phyloP scores from a whole-genome alignment of 2,329 filamentous ascomycete species.

The Ceratocystis eucalypticola region DNA sequence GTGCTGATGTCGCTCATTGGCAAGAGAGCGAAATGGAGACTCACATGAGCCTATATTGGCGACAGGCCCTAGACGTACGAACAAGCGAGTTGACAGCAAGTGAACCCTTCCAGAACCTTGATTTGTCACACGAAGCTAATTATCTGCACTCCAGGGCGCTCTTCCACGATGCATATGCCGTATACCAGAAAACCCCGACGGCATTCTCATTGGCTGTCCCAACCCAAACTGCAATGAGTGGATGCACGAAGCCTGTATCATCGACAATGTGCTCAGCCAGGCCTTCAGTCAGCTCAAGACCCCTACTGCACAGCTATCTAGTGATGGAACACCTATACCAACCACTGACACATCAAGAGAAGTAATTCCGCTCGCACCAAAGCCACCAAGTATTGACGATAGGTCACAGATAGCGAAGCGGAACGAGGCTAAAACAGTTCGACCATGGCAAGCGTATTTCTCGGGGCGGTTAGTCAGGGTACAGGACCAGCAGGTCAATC shows the following conservation, averaged over 20 bases:
- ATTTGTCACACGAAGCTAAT: constrained; percentile 7
- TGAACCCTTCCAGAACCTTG: neutral
- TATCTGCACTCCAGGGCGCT: constrained; percentile 26
- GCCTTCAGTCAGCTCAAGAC: constrained; percentile 38
- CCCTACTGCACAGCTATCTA: constrained; percentile 33
- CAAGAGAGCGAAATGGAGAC: constrained; percentile 53
- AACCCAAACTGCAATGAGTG: constrained; percentile 42
- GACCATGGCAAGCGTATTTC: constrained; percentile 40
- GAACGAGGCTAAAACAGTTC: constrained; percentile 24
- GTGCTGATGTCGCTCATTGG: constrained; percentile 52
- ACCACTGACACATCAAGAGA: neutral
- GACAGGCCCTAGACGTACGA: constrained; percentile 47
- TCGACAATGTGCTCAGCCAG: constrained; percentile 38
- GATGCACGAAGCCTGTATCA: constrained; percentile 52
- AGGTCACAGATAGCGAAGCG: neutral
- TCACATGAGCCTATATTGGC: constrained; percentile 47
- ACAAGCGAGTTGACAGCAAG: constrained; percentile 46
- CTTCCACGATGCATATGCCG: constrained; percentile 45
- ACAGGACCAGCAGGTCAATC: neutral
- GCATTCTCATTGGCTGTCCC: constrained; percentile 44
- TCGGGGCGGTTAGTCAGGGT: constrained; percentile 33
- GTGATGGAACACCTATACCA: neutral
- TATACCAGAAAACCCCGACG: constrained; percentile 48
- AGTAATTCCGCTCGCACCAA: neutral
- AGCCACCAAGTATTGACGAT: neutral